Evolutionary conservation across 2,329 filamentous ascomycete species (phyloP).

Genomic region (Westerdykella aurantiaca): DNA sequence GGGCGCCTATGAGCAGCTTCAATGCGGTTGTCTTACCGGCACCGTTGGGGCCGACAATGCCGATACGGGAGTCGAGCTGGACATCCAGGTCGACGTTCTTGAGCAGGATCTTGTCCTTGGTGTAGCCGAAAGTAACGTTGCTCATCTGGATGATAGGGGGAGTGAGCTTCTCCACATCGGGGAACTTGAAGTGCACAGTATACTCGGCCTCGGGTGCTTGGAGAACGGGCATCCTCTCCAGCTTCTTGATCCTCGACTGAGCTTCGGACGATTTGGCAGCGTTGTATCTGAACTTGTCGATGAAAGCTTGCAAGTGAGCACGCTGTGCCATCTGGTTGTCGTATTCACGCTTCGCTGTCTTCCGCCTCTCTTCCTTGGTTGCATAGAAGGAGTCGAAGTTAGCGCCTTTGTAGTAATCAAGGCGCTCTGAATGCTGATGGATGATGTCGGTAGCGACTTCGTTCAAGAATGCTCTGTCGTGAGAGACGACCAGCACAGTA

Average conservation of each 20-base stretch:
- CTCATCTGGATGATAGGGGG: slow-evolving; percentile 98
- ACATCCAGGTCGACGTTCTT: slow-evolving; percentile 89
- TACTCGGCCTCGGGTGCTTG: slow-evolving; percentile 90
- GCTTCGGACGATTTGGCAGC: slow-evolving; percentile 97
- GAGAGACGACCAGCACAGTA: slow-evolving; percentile 91
- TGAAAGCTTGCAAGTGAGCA: slow-evolving; percentile 92
- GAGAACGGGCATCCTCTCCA: slow-evolving; percentile 92
- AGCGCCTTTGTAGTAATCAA: slow-evolving; percentile 97
- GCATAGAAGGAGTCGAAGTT: slow-evolving; percentile 98
- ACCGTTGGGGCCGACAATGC: slow-evolving; percentile 98
- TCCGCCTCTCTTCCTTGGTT: slow-evolving; percentile 92
- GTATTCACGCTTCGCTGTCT: slow-evolving; percentile 94
- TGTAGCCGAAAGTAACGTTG: slow-evolving; percentile 85
- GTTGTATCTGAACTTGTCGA: slow-evolving; percentile 99
- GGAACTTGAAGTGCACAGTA: slow-evolving; percentile 93
- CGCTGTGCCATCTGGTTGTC: slow-evolving; percentile 96
- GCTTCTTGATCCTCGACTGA: slow-evolving; percentile 97
- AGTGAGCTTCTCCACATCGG: slow-evolving; percentile 93
- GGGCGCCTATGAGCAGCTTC: slow-evolving; percentile 88
- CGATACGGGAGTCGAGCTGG: slow-evolving; percentile 94
- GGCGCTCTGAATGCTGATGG: slow-evolving; percentile 91
- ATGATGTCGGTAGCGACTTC: slow-evolving; percentile 99
- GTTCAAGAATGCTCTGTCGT: slow-evolving; percentile 98
- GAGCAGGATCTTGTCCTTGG: slow-evolving; percentile 69
- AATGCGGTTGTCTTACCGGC: slow-evolving; percentile 98